Percentiles rank a stretch among this genome's conserved stretches.
Conservation (phyloP, 495 filamentous ascomycete species). For the Tuber microsphaerosporum region DNA sequence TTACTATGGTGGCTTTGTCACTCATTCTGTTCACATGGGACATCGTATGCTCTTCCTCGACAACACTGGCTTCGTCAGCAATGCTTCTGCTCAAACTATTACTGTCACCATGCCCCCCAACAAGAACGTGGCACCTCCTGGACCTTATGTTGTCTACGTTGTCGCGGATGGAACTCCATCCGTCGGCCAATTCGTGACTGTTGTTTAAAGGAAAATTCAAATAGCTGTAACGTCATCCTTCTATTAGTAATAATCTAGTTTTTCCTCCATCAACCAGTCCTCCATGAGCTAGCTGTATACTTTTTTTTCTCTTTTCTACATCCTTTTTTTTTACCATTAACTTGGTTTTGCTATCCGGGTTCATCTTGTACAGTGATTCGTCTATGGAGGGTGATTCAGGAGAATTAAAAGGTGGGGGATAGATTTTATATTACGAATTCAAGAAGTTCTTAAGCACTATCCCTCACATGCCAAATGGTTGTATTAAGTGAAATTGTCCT, state of each 20-base stretch:
- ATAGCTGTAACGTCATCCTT: not conserved
- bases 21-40: slow-evolving; percentile 58
- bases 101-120: slow-evolving; percentile 53
- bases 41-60: slow-evolving; percentile 57
- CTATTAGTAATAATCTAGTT: not conserved
- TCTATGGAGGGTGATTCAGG: not conserved
- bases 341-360: not conserved
- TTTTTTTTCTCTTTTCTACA: not conserved
- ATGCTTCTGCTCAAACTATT: slow-evolving; percentile 46
- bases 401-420: not conserved
- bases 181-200: slow-evolving; percentile 51
- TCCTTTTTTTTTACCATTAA: not conserved
- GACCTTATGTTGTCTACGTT: slow-evolving; percentile 58
- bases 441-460: not conserved
- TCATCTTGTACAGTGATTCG: not conserved
- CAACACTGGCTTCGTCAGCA: slow-evolving; percentile 46
- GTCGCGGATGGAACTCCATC: slow-evolving; percentile 56
- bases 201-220: slow-evolving; percentile 31
- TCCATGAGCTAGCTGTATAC: not conserved
- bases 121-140: slow-evolving; percentile 52
- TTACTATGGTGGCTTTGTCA: slow-evolving; percentile 58
- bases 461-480: not conserved
- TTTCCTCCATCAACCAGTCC: not conserved
- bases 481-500: not conserved
- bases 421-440: not conserved